These are phyloP conservation scores for Penicillium bialowiezense DNA, from an alignment of 495 filamentous ascomycete genomes.

Conservation along the genomic window DNA sequence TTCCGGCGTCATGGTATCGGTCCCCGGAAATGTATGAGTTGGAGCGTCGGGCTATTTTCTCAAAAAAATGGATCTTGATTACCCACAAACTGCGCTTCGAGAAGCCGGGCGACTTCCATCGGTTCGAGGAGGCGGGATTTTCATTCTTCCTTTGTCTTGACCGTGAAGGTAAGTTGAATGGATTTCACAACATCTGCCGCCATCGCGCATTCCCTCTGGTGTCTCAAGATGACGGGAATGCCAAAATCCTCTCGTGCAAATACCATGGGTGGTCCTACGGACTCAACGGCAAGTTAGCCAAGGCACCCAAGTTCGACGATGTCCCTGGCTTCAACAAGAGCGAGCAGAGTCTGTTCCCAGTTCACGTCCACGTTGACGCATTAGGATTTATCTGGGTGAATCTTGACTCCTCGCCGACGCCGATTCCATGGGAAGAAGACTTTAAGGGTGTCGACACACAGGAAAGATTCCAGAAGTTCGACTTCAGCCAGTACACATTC, in stretches of 20 bases:
- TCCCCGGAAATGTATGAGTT: slow-evolving; percentile 49
- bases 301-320: slow-evolving; percentile 54
- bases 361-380: slow-evolving; percentile 45
- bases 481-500: slow-evolving; percentile 48
- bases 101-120: slow-evolving; percentile 47
- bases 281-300: slow-evolving; percentile 53
- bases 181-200: slow-evolving; percentile 57
- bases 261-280: slow-evolving; percentile 63
- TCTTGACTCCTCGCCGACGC: slow-evolving; percentile 38
- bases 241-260: slow-evolving; percentile 52
- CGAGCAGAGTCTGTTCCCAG: slow-evolving; percentile 42
- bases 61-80: slow-evolving; percentile 47
- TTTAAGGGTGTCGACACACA: slow-evolving; percentile 43
- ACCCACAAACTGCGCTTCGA: slow-evolving; percentile 45
- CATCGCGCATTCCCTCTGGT: slow-evolving; percentile 57
- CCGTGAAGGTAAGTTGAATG: slow-evolving; percentile 45
- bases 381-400: slow-evolving; percentile 53
- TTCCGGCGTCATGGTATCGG: slow-evolving; percentile 50
- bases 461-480: slow-evolving; percentile 35
- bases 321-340: slow-evolving; percentile 53
- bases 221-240: slow-evolving; percentile 41
- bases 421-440: slow-evolving; percentile 47
- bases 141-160: slow-evolving; percentile 45
- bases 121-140: slow-evolving; percentile 46
- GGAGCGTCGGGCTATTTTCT: slow-evolving; percentile 51